These are phyloP conservation scores for Pyricularia grisea DNA, from an alignment of 2,329 filamentous ascomycete genomes.

Conservation along the genomic window DNA sequence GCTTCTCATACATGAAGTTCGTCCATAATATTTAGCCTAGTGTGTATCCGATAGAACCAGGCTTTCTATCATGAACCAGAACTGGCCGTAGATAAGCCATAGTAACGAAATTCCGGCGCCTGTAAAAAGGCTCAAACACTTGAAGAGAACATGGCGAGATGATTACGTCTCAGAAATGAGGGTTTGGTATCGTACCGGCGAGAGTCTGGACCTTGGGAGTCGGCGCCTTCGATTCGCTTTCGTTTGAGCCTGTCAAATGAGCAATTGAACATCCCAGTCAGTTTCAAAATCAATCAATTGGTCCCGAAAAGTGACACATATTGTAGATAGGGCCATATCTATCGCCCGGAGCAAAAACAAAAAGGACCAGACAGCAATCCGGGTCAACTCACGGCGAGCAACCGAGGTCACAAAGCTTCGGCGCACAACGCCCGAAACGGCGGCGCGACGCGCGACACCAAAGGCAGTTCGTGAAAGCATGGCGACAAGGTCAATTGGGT, in stretches of 20 bases:
- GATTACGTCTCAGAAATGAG: neutral
- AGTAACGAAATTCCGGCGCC: too few relatives aligned
- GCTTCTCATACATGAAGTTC: neutral
- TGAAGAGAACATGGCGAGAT: neutral
- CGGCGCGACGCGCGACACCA: conserved; percentile 50
- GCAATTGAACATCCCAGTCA: neutral
- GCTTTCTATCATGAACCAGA: neutral
- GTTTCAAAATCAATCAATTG: neutral
- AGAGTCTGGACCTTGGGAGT: conserved; percentile 4
- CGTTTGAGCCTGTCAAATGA: neutral
- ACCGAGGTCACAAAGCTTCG: conserved; percentile 53
- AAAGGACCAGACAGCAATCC: neutral
- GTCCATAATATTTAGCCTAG: neutral
- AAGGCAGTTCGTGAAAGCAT: conserved; percentile 54
- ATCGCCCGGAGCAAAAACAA: neutral
- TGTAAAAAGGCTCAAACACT: too few relatives aligned
- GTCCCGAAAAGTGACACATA: neutral
- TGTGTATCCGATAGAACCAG: neutral
- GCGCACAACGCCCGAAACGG: conserved; percentile 40
- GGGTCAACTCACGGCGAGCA: conserved; percentile 44
- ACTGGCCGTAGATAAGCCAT: neutral
- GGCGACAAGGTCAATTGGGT: neutral
- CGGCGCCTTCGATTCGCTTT: neutral
- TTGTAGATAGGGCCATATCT: neutral
- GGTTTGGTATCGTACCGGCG: neutral